phyloP scores from a whole-genome alignment of 768 basidiomycete genomes.

The Tylopilus rubrobrunneus region DNA sequence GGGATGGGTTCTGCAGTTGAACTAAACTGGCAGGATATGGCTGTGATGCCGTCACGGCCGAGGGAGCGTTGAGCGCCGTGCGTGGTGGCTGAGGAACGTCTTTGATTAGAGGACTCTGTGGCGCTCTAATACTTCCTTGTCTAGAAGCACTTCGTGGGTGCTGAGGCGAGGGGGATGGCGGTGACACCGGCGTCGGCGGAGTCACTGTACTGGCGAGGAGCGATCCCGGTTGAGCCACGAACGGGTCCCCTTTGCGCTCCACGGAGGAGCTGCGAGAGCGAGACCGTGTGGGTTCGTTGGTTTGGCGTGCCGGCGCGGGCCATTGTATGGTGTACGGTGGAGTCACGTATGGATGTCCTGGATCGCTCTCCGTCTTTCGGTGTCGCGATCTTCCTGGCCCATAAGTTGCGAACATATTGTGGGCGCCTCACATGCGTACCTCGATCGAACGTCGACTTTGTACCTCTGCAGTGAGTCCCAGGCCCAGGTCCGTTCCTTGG shows the following conservation, averaged over 20 bases:
- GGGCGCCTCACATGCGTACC: not conserved
- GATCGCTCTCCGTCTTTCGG: constrained; percentile 21
- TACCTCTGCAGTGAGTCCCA: not conserved
- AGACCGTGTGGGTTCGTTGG: constrained; percentile 16
- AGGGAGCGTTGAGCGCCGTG: constrained; percentile 10
- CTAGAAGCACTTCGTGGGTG: constrained; percentile 16
- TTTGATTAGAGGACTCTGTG: constrained; percentile 16
- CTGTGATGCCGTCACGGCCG: constrained; percentile 15
- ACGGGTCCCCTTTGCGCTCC: constrained; percentile 16
- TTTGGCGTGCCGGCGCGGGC: constrained; percentile 25
- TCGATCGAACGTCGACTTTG: not conserved
- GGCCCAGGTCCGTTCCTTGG: not conserved
- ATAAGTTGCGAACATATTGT: not conserved
- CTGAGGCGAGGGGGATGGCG: constrained; percentile 16
- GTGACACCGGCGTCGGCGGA: constrained; percentile 16
- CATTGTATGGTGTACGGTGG: constrained; percentile 24
- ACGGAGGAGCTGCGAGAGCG: constrained; percentile 24
- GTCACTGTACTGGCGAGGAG: constrained; percentile 3
- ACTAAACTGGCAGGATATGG: constrained; percentile 6
- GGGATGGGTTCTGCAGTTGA: constrained; percentile 1
- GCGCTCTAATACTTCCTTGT: constrained; percentile 14
- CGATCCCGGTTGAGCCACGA: constrained; percentile 7
- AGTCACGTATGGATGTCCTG: constrained; percentile 16
- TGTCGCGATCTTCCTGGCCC: constrained; percentile 11
- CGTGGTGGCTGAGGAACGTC: constrained; percentile 21